phyloP scores from a whole-genome alignment of 352 stramenopile genomes.

The Plasmopara viticola region DNA sequence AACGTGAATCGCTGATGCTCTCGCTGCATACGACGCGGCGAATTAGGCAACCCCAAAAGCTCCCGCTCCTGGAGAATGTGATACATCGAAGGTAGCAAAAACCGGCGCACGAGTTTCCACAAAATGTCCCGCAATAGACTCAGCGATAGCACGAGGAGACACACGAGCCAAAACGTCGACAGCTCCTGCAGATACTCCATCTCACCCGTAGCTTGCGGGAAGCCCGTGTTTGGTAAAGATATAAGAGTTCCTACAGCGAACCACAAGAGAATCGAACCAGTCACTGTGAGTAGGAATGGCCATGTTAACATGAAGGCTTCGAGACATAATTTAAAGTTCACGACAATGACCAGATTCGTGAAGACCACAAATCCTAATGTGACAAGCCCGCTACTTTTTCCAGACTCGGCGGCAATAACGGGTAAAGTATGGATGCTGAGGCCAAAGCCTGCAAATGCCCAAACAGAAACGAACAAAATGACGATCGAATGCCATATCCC shows the following conservation, averaged over 20 bases:
- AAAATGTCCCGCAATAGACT: constrained; percentile 60
- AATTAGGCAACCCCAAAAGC: constrained; percentile 52
- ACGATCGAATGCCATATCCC: constrained; percentile 77
- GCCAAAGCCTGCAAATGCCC: constrained; percentile 47
- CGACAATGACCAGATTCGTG: constrained; percentile 67
- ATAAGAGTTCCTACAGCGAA: constrained; percentile 61
- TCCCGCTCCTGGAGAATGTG: constrained; percentile 78
- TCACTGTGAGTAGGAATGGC: constrained; percentile 57
- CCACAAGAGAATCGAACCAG: constrained; percentile 53
- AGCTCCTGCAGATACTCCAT: constrained; percentile 58
- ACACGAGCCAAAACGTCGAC: constrained; percentile 58
- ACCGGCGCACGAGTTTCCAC: constrained; percentile 67
- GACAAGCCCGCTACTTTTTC: constrained; percentile 47
- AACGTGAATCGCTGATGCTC: constrained; percentile 18
- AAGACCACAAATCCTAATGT: constrained; percentile 78
- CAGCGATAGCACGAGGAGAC: constrained; percentile 49
- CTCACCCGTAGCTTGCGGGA: constrained; percentile 58
- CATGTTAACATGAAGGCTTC: constrained; percentile 71
- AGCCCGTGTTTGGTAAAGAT: constrained; percentile 36
- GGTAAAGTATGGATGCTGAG: constrained; percentile 18
- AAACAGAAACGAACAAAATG: constrained; percentile 77
- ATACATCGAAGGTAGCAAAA: constrained; percentile 60
- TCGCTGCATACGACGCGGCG: constrained; percentile 41
- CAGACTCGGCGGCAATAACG: constrained; percentile 31
- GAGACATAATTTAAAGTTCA: constrained; percentile 72